phyloP scores from a whole-genome alignment of 768 basidiomycete species.

The Podaxis sp. region DNA sequence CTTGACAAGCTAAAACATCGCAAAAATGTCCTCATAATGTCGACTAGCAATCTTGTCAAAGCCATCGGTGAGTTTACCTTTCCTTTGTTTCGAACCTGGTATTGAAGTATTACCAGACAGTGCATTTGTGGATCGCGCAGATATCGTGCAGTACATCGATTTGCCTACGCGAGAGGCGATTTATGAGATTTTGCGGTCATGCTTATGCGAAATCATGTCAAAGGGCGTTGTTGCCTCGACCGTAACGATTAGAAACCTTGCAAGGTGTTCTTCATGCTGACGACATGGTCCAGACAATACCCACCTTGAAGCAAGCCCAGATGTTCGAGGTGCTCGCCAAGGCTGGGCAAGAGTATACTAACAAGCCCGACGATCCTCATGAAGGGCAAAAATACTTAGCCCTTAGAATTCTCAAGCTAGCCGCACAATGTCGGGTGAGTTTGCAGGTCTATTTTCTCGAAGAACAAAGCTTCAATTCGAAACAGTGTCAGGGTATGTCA shows the following conservation, averaged over 20 bases:
- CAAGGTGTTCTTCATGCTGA: conserved; percentile 3
- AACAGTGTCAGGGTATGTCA: conserved; percentile 77
- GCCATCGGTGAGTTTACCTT: conserved; percentile 69
- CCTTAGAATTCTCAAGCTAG: conserved; percentile 58
- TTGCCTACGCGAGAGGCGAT: conserved; percentile 88
- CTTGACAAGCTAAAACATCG: conserved; percentile 91
- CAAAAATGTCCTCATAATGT: conserved; percentile 94
- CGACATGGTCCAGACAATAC: conserved; percentile 44
- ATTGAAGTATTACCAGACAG: conserved; percentile 51
- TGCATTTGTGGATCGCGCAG: conserved; percentile 95
- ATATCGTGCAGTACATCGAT: conserved; percentile 93
- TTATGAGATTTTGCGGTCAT: conserved; percentile 86
- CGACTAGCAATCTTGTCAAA: conserved; percentile 91
- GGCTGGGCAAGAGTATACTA: conserved; percentile 13
- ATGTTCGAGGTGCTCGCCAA: conserved; percentile 46
- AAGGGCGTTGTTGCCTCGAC: conserved; percentile 63
- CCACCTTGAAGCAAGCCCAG: conserved; percentile 56
- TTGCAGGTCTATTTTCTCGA: not conserved
- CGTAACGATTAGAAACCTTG: conserved; percentile 37
- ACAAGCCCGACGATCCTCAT: conserved; percentile 27
- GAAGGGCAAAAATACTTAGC: conserved; percentile 52
- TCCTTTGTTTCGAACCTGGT: not conserved
- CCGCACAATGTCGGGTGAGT: conserved; percentile 75
- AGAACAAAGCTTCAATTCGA: not conserved
- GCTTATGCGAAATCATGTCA: conserved; percentile 72